Conservation (phyloP, 371 early-diverging fungal genomes). For the Haplosporangium sp. region DNA sequence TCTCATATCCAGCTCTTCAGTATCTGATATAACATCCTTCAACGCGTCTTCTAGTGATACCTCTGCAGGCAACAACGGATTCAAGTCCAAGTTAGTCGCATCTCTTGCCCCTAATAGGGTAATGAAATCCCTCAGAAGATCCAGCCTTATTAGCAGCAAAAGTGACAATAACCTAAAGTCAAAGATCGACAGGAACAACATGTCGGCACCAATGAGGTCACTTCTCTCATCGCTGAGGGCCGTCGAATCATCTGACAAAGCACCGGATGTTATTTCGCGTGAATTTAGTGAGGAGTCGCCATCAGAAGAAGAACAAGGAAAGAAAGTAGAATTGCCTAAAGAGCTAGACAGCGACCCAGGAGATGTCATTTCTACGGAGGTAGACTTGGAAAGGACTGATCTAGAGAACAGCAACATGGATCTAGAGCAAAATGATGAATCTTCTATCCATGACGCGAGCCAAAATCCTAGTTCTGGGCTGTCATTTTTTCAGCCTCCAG, state of each 20-base stretch:
- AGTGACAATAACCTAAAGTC: constrained; percentile 41
- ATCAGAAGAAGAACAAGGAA: not conserved
- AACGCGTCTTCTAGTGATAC: constrained; percentile 37
- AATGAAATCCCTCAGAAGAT: constrained; percentile 35
- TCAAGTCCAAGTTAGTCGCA: constrained; percentile 1
- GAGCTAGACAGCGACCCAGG: not conserved
- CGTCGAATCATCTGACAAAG: not conserved
- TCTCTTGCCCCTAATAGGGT: constrained; percentile 24
- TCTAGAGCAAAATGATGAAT: not conserved
- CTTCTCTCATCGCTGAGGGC: constrained; percentile 13
- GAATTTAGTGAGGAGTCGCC: not conserved
- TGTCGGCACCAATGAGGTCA: constrained; percentile 26
- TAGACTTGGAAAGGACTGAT: no score
- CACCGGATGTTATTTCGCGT: not conserved
- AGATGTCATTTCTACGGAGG: not conserved
- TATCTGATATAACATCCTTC: constrained; percentile 38
- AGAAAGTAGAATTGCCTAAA: not conserved
- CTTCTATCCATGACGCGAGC: not conserved
- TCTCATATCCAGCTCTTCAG: constrained; percentile 16
- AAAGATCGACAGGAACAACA: constrained; percentile 20
- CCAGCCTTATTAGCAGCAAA: constrained; percentile 33
- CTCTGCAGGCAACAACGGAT: constrained; percentile 11
- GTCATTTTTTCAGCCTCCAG: constrained; percentile 18
- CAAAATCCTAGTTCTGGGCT: not conserved
- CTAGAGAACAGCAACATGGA: not conserved